Conservation (phyloP, 495 filamentous ascomycete species). For the Tuber indicum region DNA sequence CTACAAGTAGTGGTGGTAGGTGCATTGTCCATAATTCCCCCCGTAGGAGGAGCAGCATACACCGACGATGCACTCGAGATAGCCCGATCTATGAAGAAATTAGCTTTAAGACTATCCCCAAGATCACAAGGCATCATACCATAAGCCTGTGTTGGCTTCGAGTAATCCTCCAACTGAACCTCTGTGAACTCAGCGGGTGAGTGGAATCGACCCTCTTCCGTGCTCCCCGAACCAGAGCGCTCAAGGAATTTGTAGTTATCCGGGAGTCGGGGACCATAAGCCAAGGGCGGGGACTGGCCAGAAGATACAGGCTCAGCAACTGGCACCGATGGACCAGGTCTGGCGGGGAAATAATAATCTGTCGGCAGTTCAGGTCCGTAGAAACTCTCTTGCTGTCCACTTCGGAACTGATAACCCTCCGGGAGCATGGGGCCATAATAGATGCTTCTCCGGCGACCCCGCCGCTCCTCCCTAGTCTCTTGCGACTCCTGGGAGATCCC, state of each 20-base stretch:
- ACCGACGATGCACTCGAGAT: background rate
- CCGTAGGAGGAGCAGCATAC: background rate
- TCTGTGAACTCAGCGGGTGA: background rate
- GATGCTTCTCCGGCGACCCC: conserved; percentile 5
- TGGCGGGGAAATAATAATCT: background rate
- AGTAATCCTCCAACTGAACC: background rate
- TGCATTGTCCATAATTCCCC: background rate
- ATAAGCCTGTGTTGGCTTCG: background rate
- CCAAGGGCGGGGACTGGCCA: background rate
- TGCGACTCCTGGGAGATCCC: conserved; percentile 11
- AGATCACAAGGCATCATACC: background rate
- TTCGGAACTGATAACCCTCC: background rate
- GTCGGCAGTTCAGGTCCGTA: conserved; percentile 24
- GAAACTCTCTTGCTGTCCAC: conserved; percentile 2
- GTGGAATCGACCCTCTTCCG: background rate
- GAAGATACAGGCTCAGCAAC: background rate
- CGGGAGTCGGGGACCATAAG: background rate
- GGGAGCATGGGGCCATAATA: conserved; percentile 15
- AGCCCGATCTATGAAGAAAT: background rate
- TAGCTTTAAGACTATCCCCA: background rate
- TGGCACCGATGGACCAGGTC: background rate
- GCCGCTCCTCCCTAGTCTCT: conserved; percentile 4
- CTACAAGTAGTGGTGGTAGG: conserved; percentile 1
- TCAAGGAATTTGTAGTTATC: background rate
- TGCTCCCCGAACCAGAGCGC: background rate